Evolutionary conservation across 192 early-diverging fungal species (phyloP), one percentile per base, ranked within the genome.

Genomic region (Backusella psychrophila): DNA sequence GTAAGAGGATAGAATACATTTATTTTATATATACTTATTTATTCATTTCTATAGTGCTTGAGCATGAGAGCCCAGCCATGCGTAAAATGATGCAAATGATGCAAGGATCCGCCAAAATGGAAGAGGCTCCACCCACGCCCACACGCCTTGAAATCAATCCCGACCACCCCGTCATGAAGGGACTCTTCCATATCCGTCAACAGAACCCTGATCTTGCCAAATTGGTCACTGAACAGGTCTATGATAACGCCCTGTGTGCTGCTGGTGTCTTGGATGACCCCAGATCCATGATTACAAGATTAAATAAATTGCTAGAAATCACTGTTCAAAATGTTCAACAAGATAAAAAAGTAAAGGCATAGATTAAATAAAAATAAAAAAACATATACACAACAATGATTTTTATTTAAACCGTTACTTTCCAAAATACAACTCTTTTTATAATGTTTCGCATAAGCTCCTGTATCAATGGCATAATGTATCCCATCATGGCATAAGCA

Each of bases 191-290:
- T 17, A 83, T 93, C 66, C 89, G 87, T 81, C 72, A 78, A 68
- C 78, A 83, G 26, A 72, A 93, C 73, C 89, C 89, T 34, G 87
- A 81, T 17, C 84, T 93, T 69, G 92, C 93, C 52, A 90, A 83
- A 59, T 87, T 90, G 80, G 80, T 93, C 19, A 87, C 91, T 9
- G 82, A 89, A 78, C 93, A 94, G 84, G 80, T 88, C 17, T 88
- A 88, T 52, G 92, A 94, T 79, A 94, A 94, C 71, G 93, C 93
- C 4, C 78, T 93, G 15, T 90, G 92, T 81, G 90, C 92, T 11
- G 93, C 93, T 0, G 93, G 91, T 74, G 89, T 93, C 29, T 73
- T 94, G 78, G 91, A 93, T 66, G 92, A 94, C 63, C 93, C 93
- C 26, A 84, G 92, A 42, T 87, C 89, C 4, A 94, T 94, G 91